These are phyloP conservation scores for Petunia secreta DNA, from an alignment of 257 asterid species.

Conservation along the genomic window DNA sequence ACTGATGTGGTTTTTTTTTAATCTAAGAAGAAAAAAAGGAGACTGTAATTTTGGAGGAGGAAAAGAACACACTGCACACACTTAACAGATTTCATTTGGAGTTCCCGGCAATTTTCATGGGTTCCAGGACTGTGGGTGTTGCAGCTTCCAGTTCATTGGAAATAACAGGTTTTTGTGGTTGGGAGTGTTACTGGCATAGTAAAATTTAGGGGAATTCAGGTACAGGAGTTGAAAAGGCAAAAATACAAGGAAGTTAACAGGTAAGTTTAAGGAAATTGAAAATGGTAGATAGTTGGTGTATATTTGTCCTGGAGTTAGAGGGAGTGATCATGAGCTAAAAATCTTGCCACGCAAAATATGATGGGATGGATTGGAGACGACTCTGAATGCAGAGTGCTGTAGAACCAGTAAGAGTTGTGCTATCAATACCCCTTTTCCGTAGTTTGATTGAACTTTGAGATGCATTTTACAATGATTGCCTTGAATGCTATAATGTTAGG, in stretches of 20 bases:
- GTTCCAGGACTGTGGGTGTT: background rate
- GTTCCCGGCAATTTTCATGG: background rate
- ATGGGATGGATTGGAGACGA: background rate
- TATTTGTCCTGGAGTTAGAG: background rate
- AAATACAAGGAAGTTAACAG: background rate
- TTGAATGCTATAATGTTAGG: background rate
- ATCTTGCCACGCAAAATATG: background rate
- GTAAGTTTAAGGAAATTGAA: constrained; percentile 14
- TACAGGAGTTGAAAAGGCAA: background rate
- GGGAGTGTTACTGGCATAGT: background rate
- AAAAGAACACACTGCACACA: background rate
- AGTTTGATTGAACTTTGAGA: background rate
- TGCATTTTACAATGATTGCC: background rate
- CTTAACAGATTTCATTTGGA: background rate
- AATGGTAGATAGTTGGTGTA: background rate
- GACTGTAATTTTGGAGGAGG: background rate
- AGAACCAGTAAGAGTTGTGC: background rate
- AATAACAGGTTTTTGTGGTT: background rate
- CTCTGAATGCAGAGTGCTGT: background rate
- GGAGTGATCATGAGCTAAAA: background rate
- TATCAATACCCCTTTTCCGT: background rate
- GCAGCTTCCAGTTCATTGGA: constrained; percentile 4
- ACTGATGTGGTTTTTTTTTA: background rate
- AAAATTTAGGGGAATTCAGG: background rate
- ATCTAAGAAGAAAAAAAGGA: background rate